phyloP scores from a whole-genome alignment of 495 filamentous ascomycete species.

The Aspergillus incahuasiensis region DNA sequence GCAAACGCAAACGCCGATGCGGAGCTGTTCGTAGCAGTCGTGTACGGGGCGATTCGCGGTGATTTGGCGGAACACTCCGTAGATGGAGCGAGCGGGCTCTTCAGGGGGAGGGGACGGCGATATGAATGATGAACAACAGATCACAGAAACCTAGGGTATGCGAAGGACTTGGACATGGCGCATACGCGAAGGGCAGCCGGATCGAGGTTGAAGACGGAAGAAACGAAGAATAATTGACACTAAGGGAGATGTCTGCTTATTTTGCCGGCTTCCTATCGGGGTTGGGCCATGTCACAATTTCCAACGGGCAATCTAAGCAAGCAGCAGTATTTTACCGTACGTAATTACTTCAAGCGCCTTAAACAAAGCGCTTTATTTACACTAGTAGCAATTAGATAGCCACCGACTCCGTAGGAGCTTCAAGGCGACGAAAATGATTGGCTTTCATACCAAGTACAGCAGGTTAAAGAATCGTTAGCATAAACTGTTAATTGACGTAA shows the following conservation, averaged over 20 bases:
- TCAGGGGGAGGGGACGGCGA: constrained; percentile 17
- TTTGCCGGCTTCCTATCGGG: constrained; percentile 11
- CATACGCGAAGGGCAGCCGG: constrained; percentile 24
- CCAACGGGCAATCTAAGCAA: constrained; percentile 1
- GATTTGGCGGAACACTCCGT: constrained; percentile 8
- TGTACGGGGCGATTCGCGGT: constrained; percentile 6
- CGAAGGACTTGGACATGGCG: constrained; percentile 28
- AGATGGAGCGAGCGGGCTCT: constrained; percentile 6
- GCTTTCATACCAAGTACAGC: background rate
- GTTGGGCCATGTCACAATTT: constrained; percentile 19
- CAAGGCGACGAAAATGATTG: background rate
- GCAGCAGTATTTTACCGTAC: background rate
- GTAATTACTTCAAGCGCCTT: background rate
- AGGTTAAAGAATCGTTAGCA: background rate
- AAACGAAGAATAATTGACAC: constrained; percentile 10
- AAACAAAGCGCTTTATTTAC: background rate
- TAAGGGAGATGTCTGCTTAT: constrained; percentile 15
- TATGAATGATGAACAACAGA: constrained; percentile 17
- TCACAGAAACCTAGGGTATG: constrained; percentile 27
- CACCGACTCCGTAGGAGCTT: background rate
- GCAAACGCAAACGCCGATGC: constrained; percentile 12
- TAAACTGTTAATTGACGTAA: constrained; percentile 1
- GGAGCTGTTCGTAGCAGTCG: constrained; percentile 9
- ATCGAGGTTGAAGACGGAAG: constrained; percentile 22
- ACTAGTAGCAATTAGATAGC: background rate